Percentiles rank a stretch among this genome's conserved stretches.
phyloP scores from a whole-genome alignment of 257 asterid species.

The Nicotiana benthamiana region DNA sequence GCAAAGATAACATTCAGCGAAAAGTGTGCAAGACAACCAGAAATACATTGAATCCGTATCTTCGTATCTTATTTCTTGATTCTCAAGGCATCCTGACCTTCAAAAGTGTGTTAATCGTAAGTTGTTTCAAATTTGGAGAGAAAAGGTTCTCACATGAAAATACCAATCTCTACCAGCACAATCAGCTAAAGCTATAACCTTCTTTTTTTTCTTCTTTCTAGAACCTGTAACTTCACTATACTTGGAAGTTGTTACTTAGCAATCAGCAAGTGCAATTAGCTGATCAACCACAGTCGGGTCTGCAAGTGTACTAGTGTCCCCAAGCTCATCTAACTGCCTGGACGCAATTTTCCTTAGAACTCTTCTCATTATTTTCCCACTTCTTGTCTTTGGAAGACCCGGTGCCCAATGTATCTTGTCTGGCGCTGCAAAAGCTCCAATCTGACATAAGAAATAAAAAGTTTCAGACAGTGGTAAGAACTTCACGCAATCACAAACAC shows the following conservation, averaged over 20 bases:
- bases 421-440: conserved; percentile 97
- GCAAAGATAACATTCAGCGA: neutral
- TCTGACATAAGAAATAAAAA: conserved; percentile 28
- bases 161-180: neutral
- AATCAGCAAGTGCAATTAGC: conserved; percentile 73
- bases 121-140: neutral
- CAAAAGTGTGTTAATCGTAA: neutral
- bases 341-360: conserved; percentile 90
- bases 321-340: conserved; percentile 83
- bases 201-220: no score
- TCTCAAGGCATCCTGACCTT: neutral
- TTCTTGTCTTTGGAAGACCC: conserved; percentile 95
- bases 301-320: conserved; percentile 91
- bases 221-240: conserved; percentile 1
- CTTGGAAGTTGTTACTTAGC: conserved; percentile 16
- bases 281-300: conserved; percentile 92
- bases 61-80: neutral
- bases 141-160: neutral
- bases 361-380: conserved; percentile 98
- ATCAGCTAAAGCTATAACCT: neutral
- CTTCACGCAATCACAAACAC: neutral
- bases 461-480: neutral
- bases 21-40: neutral
- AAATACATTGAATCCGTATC: neutral
- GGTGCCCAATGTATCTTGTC: conserved; percentile 98